Evolutionary conservation across 768 basidiomycete genomes (phyloP), one percentile per base, ranked within the genome.

Genomic region (Floccularia luteovirens): DNA sequence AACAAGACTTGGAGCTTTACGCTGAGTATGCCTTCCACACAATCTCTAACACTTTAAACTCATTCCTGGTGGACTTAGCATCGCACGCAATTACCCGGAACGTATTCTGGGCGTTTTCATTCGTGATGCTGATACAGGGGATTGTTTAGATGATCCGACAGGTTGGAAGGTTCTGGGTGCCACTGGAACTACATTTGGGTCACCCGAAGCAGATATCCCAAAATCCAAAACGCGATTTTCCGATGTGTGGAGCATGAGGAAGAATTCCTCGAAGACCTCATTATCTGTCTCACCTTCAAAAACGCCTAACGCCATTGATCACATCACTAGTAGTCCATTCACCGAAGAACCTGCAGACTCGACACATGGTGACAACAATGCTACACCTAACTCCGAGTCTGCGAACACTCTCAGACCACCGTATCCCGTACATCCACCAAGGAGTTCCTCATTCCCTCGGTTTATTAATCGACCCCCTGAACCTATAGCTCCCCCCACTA

Each of bases 1-100:
- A 98, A 55, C 93, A 96, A 49, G 94, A 98, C 60, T 62, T 98
- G 31, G 92, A 98, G 58, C 68, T 98, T 1, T 98, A 97, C 56
- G 69, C 82, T 11, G 67, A 77, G 74, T 74, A 48, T n/a, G 67
- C 57, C 12, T 24, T 24, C 17, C 13, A 7, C n/a, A n/a, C n/a
- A n/a, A 14, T 37, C 23, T 24, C 16, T 11, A 37, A 11, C 14
- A 14, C 23, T n/a, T 11, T 11, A 16, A 30, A n/a, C 28, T 8
- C 21, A 28, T 34, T 13, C 21, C 20, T 38, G 12, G 22, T 36
- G 8, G 25, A 22, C 5, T 7, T 39, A 71, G 69, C 2, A 54
- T 94, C 13, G 90, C 94, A 0, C 58, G 63, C 13, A 80, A 88
- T 41, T 67, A 79, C 8, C 77, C 83, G 0, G 48, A 64, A 3